Conservation (phyloP, 306 rosid species). For the Prinsepia uniflora region DNA sequence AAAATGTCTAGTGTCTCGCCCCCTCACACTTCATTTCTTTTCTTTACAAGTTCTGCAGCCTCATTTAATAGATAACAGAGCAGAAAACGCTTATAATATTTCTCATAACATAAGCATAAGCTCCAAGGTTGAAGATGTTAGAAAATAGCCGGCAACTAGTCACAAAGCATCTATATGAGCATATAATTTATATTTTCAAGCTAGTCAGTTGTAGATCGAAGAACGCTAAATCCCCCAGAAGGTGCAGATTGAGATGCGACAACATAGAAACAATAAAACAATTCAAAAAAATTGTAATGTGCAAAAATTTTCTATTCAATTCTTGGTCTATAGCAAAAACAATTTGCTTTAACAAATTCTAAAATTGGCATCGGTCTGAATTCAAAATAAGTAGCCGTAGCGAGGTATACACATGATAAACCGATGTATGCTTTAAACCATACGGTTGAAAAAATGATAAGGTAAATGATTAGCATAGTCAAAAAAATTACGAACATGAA, state of each 20-base stretch:
- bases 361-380: slow-evolving; percentile 48
- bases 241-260: not conserved
- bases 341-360: slow-evolving; percentile 42
- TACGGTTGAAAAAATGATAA: slow-evolving; percentile 57
- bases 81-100: too few relatives aligned
- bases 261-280: not conserved
- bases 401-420: slow-evolving; percentile 76
- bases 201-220: not conserved
- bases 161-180: not conserved
- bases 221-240: too few relatives aligned
- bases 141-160: not conserved
- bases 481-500: slow-evolving; percentile 37
- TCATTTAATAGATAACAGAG: too few relatives aligned
- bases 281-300: not conserved
- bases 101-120: not conserved
- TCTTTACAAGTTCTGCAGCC: too few relatives aligned
- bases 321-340: slow-evolving; percentile 35
- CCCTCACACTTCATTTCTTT: too few relatives aligned
- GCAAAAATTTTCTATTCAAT: not conserved
- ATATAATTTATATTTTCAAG: too few relatives aligned
- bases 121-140: not conserved
- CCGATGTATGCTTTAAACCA: slow-evolving; percentile 72
- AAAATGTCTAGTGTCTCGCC: too few relatives aligned
- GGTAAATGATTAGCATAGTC: slow-evolving; percentile 52
- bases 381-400: slow-evolving; percentile 55